phyloP scores from a whole-genome alignment of 78 protist species.

The Dictyostelium capitatum region DNA sequence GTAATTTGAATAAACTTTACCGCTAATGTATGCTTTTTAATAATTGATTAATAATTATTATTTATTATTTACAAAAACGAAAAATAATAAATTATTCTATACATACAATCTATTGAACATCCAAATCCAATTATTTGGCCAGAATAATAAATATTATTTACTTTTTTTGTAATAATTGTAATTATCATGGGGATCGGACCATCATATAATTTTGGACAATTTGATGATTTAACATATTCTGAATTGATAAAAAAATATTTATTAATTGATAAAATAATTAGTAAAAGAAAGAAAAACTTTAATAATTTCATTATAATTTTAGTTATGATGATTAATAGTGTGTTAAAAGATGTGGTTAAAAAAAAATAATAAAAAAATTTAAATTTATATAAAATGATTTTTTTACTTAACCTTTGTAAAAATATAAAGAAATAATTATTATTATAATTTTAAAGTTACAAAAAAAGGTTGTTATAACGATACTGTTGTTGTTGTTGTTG shows the following conservation, averaged over 20 bases:
- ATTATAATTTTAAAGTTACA: no score
- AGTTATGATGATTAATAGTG: no score
- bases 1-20: not conserved
- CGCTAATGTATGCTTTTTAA: not conserved
- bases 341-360: not conserved
- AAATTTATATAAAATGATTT: not conserved
- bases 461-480: no score
- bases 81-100: not conserved
- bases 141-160: not conserved
- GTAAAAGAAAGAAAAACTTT: not conserved
- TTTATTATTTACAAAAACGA: not conserved
- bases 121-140: conserved; percentile 10
- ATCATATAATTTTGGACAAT: not conserved
- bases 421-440: no score
- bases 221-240: not conserved
- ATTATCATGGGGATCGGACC: not conserved
- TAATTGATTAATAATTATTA: not conserved
- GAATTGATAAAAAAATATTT: no score
- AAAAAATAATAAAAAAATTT: not conserved
- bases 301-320: not conserved
- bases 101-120: not conserved
- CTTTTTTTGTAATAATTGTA: not conserved
- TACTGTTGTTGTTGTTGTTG: no score
- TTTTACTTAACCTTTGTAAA: not conserved
- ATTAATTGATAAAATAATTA: not conserved